Evolutionary conservation across 2,329 filamentous ascomycete genomes (phyloP).

Genomic region (Fusarium verticillioides): DNA sequence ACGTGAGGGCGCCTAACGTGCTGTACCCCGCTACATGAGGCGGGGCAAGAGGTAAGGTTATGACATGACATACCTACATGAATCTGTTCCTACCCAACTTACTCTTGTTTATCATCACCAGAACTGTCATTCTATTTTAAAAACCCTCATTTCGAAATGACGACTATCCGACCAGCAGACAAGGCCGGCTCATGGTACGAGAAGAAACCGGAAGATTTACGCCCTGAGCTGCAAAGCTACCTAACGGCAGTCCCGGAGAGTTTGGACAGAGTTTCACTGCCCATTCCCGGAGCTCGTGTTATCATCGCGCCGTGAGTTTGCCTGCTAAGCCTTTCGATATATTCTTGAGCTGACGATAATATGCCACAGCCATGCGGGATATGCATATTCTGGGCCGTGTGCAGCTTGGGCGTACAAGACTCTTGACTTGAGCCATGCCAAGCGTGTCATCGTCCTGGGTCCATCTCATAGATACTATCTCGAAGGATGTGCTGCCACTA

Average conservation of each 20-base stretch:
- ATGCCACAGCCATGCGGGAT: constrained; percentile 83
- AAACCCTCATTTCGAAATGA: constrained; percentile 23
- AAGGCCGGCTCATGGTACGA: constrained; percentile 94
- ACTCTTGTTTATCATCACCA: background rate
- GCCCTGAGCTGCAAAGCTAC: constrained; percentile 77
- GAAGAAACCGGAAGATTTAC: constrained; percentile 67
- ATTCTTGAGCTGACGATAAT: background rate
- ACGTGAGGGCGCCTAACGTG: background rate
- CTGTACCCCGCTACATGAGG: constrained; percentile 6
- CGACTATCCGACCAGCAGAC: constrained; percentile 62
- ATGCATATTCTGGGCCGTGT: constrained; percentile 88
- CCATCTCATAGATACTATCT: constrained; percentile 92
- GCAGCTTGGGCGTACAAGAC: constrained; percentile 95
- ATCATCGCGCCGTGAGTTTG: constrained; percentile 89
- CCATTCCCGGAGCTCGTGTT: constrained; percentile 78
- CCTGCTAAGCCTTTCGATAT: accelerated
- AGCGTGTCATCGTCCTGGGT: constrained; percentile 90
- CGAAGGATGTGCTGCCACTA: constrained; percentile 78
- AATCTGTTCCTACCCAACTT: background rate
- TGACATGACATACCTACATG: background rate
- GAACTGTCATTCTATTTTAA: background rate
- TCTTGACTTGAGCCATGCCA: constrained; percentile 82
- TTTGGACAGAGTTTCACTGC: constrained; percentile 69
- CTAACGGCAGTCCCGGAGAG: constrained; percentile 76
- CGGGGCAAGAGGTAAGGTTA: constrained; percentile 6